phyloP scores from a whole-genome alignment of 371 early-diverging fungal genomes.

The Syncephalastrum racemosum region DNA sequence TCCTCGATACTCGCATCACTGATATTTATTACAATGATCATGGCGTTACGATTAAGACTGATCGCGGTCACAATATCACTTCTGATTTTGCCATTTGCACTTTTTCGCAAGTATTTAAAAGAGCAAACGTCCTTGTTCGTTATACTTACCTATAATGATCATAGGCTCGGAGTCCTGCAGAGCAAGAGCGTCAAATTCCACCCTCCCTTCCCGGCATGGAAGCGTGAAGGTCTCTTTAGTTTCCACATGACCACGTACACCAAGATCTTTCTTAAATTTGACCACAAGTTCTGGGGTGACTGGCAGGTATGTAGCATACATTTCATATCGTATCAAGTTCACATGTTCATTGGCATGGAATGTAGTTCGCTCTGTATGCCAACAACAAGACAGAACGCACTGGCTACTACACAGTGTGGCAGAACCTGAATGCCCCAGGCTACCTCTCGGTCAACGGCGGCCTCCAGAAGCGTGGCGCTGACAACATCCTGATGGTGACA shows the following conservation, averaged over 20 bases:
- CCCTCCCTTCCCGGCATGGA: constrained; percentile 49
- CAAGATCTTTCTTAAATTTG: constrained; percentile 45
- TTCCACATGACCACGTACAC: constrained; percentile 53
- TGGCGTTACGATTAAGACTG: constrained; percentile 28
- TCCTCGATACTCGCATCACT: constrained; percentile 34
- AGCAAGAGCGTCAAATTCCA: constrained; percentile 28
- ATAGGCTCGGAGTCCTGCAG: constrained; percentile 48
- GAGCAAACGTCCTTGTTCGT: neutral
- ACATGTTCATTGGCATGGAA: neutral
- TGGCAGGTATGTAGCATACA: constrained; percentile 33
- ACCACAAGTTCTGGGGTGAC: constrained; percentile 43
- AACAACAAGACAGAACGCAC: constrained; percentile 25
- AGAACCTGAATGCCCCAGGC: constrained; percentile 45
- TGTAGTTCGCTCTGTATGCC: constrained; percentile 47
- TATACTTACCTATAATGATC: neutral
- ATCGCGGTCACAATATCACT: constrained; percentile 28
- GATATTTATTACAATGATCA: constrained; percentile 30
- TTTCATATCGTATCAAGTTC: too few species aligned
- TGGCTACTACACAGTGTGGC: constrained; percentile 48
- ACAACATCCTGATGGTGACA: constrained; percentile 42
- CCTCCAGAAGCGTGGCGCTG: neutral
- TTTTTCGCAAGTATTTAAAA: constrained; percentile 32
- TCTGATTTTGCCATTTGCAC: constrained; percentile 50
- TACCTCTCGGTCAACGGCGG: constrained; percentile 14
- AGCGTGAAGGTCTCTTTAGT: constrained; percentile 38